Evolutionary conservation across 352 stramenopile species (phyloP), one percentile per base, ranked within the genome.

Genomic region (Phytopythium aichiense): DNA sequence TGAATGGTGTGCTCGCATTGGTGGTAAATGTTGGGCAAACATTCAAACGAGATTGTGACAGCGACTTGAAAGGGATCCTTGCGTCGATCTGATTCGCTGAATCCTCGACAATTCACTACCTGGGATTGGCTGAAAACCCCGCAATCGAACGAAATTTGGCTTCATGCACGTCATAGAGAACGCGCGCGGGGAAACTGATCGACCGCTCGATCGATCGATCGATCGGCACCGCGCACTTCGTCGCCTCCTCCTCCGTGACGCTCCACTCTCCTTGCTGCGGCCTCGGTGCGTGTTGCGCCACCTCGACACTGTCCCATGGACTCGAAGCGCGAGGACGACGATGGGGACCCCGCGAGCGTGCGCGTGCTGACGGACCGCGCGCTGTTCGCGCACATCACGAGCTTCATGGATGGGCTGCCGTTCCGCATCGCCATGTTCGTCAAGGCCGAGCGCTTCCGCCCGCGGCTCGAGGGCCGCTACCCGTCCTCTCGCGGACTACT

Each of bases 381-480:
- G 40, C 51, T 76, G 30, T 68, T 72, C 11, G 20, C 18, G 25
- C 65, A 64, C 30, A 56, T 76, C 9, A 52, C 56, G 16, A 67
- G 61, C 22, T 76, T 76, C 40, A 71, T 73, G 65, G 62, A 73
- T 13, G 69, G 69, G 1, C 57, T 69, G n/a, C 69, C 69, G n/a
- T 52, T 66, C n/a, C 30, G n/a, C 33, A 56, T 76, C 15, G 56
- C 20, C 15, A 30, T 62, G 37, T 76, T 76, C 60, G 58, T 38
- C 16, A 56, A 61, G 25, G 59, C 50, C 18, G 48, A 76, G 30
- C 56, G 65, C 16, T 72, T 64, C 40, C 65, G 55, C 20, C 59
- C 61, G 16, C 65, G 61, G 30, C 16, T 76, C 23, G 65, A 72
- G 15, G 68, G 65, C 9, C 59, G 68, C 59, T 72, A 76, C 57